phyloP scores from a whole-genome alignment of 768 basidiomycete species.

The Lentinula raphanica region DNA sequence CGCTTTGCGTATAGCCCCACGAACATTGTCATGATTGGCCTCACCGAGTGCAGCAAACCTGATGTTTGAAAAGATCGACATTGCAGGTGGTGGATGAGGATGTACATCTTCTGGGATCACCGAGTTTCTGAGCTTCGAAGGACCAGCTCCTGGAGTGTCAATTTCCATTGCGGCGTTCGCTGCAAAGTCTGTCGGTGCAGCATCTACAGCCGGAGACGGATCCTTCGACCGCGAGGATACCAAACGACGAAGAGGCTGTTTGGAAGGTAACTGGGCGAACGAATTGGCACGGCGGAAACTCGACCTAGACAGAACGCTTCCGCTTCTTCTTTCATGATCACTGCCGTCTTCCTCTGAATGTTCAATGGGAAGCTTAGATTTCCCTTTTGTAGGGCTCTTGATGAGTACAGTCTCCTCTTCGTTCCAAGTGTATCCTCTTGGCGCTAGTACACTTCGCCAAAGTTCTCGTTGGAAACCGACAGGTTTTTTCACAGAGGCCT shows the following conservation, averaged over 20 bases:
- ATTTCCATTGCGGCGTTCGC: not conserved
- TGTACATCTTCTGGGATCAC: not conserved
- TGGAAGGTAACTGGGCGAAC: slow-evolving; percentile 40
- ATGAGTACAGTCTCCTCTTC: slow-evolving; percentile 45
- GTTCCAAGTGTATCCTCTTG: slow-evolving; percentile 61
- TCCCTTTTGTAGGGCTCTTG: slow-evolving; percentile 52
- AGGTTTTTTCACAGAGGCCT: slow-evolving; percentile 46
- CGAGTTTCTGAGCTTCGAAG: not conserved
- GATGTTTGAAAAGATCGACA: slow-evolving; percentile 47
- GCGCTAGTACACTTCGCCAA: slow-evolving; percentile 64
- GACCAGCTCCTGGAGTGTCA: slow-evolving; percentile 5
- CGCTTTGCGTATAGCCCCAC: slow-evolving; percentile 51
- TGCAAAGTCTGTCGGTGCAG: not conserved
- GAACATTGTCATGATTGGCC: slow-evolving; percentile 53
- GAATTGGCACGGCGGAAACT: slow-evolving; percentile 62
- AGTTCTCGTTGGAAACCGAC: slow-evolving; percentile 1
- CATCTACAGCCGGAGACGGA: not conserved
- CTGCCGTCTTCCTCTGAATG: not conserved
- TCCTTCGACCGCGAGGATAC: not conserved
- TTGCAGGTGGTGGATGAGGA: not conserved
- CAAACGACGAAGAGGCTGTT: not conserved
- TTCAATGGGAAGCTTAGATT: slow-evolving; percentile 13
- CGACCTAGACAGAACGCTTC: slow-evolving; percentile 19
- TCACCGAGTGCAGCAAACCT: slow-evolving; percentile 63
- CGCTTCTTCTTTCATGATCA: not conserved